Percentiles rank a stretch among this genome's conserved stretches.
These are phyloP conservation scores for Colletotrichum orbiculare DNA, from an alignment of 2,329 filamentous ascomycete genomes.

Conservation along the genomic window DNA sequence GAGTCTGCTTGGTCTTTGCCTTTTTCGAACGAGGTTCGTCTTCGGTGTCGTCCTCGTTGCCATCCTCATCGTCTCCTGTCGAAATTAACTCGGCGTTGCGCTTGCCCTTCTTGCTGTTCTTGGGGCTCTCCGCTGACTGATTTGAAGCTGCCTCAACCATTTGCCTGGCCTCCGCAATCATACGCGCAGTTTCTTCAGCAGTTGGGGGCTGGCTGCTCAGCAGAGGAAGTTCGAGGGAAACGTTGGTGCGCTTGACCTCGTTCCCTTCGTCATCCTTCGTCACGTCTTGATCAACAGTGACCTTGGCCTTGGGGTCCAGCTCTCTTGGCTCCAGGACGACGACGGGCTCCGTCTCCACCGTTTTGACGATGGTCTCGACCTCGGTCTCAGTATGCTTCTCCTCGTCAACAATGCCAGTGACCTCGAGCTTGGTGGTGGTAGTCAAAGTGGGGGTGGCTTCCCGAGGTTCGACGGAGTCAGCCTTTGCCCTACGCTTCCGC, in stretches of 20 bases:
- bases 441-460: slow-evolving; percentile 18
- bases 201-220: slow-evolving; percentile 71
- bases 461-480: slow-evolving; percentile 50
- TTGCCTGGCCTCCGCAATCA: slow-evolving; percentile 87
- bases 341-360: slow-evolving; percentile 61
- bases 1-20: slow-evolving; percentile 72
- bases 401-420: slow-evolving; percentile 44
- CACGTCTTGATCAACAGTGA: slow-evolving; percentile 75
- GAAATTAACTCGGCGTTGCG: slow-evolving; percentile 80
- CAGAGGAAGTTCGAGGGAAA: slow-evolving; percentile 80
- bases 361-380: slow-evolving; percentile 54
- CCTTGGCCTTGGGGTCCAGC: slow-evolving; percentile 71
- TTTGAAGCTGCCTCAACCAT: slow-evolving; percentile 81
- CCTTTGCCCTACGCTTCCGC: slow-evolving; percentile 63
- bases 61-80: slow-evolving; percentile 69
- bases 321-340: slow-evolving; percentile 63
- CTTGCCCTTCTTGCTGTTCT: slow-evolving; percentile 69
- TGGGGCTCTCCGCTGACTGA: slow-evolving; percentile 43
- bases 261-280: slow-evolving; percentile 65
- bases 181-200: slow-evolving; percentile 81
- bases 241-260: slow-evolving; percentile 77
- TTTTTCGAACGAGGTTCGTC: slow-evolving; percentile 75
- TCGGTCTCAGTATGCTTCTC: slow-evolving; percentile 43
- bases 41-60: slow-evolving; percentile 47
- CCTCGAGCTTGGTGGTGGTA: slow-evolving; percentile 41